Base-by-base conservation (phyloP, 768 basidiomycete species). In the Rhodotorula paludigena region DNA sequence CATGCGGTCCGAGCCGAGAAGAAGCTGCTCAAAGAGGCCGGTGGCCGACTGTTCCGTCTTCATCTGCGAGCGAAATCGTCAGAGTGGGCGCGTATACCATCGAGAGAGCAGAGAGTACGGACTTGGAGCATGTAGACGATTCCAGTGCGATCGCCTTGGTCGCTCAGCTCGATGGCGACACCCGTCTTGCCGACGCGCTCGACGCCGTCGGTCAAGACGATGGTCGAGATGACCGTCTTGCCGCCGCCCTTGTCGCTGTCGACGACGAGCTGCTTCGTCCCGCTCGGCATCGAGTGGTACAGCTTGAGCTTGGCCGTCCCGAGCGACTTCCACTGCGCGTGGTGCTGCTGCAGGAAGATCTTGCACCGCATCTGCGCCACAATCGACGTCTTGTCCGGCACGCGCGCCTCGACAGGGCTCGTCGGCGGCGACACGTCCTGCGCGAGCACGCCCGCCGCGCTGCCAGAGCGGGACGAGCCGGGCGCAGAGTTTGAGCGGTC, bases 151-250 rank as follows among this genome's bases (percentile, higher is more conserved):
- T 84, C 78, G n/a, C 96, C 96, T 63, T 86, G 83, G 80, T 93
- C 90, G 78, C 90, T 92, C 58, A 99, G 80, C 79, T 98, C 94
- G 69, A 99, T 87, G 52, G 96, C 96, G 47, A 99, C 88, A 21
- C 96, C 96, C 5, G 94, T 98, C 81, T 94, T 97, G 30, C 90
- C 96, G n/a, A 99, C 94, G 53, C 94, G 83, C 80, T 99, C 96
- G 35, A 98, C 94, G 14, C 93, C 96, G 77, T 97, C 93, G 9
- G 87, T 90, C 58, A 97, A 81, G 38, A 99, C 90, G 69, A 98
- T 96, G 11, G 96, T 97, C 48, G 91, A 94, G 70, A 99, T 92
- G 48, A 98, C 78, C 72, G 91, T 81, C 69, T 78, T 78, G 74
- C 86, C 87, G 63, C 86, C 84, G 76, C 85, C 88, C 74, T 83